Evolutionary conservation across 2,329 filamentous ascomycete genomes (phyloP).

Genomic region (Paraconiothyrium brasiliense): DNA sequence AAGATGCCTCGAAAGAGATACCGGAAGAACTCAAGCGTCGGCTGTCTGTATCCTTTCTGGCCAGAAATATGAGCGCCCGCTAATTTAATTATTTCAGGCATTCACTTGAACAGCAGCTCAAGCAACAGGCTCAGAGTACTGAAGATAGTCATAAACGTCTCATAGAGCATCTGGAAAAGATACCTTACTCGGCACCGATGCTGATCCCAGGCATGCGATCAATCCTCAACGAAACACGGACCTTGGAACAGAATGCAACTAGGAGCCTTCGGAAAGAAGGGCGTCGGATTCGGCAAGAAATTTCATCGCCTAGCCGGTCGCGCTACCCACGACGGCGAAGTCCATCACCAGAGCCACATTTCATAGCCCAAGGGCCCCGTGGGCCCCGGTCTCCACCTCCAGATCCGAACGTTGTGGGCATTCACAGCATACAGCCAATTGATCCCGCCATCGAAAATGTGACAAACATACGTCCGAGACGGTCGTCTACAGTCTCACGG

Average conservation of each 20-base stretch:
- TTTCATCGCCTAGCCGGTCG: conserved; percentile 3
- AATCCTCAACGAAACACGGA: conserved; percentile 10
- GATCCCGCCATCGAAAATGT: too few species aligned
- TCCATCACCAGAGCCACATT: conserved; percentile 9
- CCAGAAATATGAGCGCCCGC: background rate
- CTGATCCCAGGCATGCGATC: conserved; percentile 4
- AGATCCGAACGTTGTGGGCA: background rate
- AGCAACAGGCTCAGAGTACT: conserved; percentile 10
- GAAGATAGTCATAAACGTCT: background rate
- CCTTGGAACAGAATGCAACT: conserved; percentile 3
- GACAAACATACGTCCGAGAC: background rate
- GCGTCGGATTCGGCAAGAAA: conserved; percentile 1
- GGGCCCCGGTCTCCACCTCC: conserved; percentile 10
- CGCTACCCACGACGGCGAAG: background rate
- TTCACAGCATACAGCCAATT: background rate
- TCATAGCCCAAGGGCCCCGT: background rate
- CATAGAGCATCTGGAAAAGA: background rate
- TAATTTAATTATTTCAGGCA: conserved; percentile 3
- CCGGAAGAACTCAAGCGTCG: background rate
- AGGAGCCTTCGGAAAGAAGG: conserved; percentile 12
- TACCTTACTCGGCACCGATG: background rate
- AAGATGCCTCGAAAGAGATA: conserved; percentile 3
- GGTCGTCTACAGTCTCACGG: too few species aligned
- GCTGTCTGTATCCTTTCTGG: background rate
- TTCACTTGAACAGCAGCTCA: background rate